Base-by-base conservation (phyloP, 2,329 filamentous ascomycete species). In the Neocucurbitaria cava region DNA sequence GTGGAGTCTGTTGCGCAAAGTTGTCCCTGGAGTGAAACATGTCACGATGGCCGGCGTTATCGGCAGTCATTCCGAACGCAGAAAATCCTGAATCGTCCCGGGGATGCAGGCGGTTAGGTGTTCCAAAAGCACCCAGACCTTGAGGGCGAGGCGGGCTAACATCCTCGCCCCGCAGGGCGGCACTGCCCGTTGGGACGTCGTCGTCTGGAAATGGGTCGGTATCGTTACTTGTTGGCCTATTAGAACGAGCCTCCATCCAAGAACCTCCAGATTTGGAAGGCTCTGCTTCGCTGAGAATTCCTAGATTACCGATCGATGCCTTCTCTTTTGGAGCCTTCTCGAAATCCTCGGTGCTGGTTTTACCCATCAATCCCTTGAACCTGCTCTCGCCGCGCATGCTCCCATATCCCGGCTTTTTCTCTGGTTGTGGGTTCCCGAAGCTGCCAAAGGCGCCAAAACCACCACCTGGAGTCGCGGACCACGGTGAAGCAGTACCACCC, bases 361-460 rank as follows among this genome's bases (percentile, higher is more conserved):
- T 96, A 18, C 87, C 87, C 63, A 96, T 89, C 20, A 96, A 77
- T 69, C 92, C 92, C 62, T 93, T 94, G 68, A 97, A 87, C 24
- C 92, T 88, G 73, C 92, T 96, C 71, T 92, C 91, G 2, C 90
- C 87, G 52, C 89, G 83, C 24, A 85, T 77, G 69, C 85, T 88
- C 24, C 87, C 88, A 66, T 89, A 85, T 9, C 83, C 82, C 24
- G 85, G 71, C 64, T 90, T 87, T 78, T 95, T 96, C 49, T 96
- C 91, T 43, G 70, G 44, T 45, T 70, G 71, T 18, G 70, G 33
- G 72, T 76, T 76, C n/a, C 90, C 88, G 75, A 98, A 98, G 68
- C 88, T 95, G 10, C 94, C 94, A 76, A 99, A 99, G 20, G 88
- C 88, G 30, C 94, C 92, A 64, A 90, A 86, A 11, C 86, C 84